Percentiles rank a stretch among this genome's conserved stretches.
phyloP scores from a whole-genome alignment of 1,284 basidiomycete species.

The Rhizoctonia solani region DNA sequence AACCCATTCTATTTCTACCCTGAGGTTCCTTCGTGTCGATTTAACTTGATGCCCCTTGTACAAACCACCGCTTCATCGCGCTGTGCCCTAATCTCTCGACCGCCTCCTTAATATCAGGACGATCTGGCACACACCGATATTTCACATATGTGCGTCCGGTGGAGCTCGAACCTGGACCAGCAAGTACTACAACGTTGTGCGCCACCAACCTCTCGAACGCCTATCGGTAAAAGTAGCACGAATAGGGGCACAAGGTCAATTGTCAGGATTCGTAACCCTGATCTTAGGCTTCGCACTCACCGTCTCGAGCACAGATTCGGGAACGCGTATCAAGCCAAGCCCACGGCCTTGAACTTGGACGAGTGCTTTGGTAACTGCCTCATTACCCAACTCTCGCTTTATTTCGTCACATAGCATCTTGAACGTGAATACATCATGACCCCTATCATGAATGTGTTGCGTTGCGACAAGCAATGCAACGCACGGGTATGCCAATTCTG shows the following conservation, averaged over 20 bases:
- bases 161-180: constrained; percentile 52
- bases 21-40: not conserved
- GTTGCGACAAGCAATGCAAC: constrained; percentile 75
- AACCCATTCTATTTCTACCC: not conserved
- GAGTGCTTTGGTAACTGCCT: constrained; percentile 33
- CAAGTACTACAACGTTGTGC: constrained; percentile 56
- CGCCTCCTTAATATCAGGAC: constrained; percentile 62
- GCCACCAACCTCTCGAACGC: constrained; percentile 67
- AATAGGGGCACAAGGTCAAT: not conserved
- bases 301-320: constrained; percentile 37
- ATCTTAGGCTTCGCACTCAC: constrained; percentile 31
- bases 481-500: constrained; percentile 69
- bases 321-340: constrained; percentile 35
- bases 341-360: constrained; percentile 36
- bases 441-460: constrained; percentile 63
- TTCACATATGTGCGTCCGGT: constrained; percentile 65
- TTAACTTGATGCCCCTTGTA: constrained; percentile 41
- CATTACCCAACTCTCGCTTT: constrained; percentile 37
- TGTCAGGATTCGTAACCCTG: not conserved
- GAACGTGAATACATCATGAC: constrained; percentile 72
- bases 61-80: constrained; percentile 75
- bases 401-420: constrained; percentile 76
- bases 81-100: constrained; percentile 68
- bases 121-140: constrained; percentile 63
- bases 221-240: constrained; percentile 47